These are phyloP conservation scores for Ophiocordyceps robertsii DNA, from an alignment of 2,329 filamentous ascomycete species.

Conservation along the genomic window DNA sequence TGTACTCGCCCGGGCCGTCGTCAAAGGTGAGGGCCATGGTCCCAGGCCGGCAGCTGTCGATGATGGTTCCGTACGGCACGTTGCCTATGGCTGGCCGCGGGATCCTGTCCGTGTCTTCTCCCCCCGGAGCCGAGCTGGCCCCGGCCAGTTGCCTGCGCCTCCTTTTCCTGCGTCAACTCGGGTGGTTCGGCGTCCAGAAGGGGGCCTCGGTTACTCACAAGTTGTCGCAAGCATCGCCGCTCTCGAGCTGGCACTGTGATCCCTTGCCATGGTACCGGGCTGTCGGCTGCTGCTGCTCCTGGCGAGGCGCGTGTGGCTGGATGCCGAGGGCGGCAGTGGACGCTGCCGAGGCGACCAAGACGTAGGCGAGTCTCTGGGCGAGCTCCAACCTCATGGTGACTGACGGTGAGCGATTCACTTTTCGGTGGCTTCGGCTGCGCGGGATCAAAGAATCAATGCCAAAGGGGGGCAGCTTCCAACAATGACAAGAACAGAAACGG, in stretches of 20 bases:
- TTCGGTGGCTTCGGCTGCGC: too few relatives aligned
- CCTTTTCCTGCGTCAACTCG: neutral
- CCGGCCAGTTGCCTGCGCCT: too few relatives aligned
- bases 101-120: constrained; percentile 16
- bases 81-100: constrained; percentile 17
- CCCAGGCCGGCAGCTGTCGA: constrained; percentile 18
- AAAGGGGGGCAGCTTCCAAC: too few relatives aligned
- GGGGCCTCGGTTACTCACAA: constrained; percentile 17
- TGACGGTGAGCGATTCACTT: too few relatives aligned
- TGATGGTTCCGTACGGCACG: constrained; percentile 25
- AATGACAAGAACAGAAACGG: too few relatives aligned
- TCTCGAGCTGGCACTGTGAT: constrained; percentile 24
- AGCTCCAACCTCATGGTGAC: too few relatives aligned
- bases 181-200: neutral
- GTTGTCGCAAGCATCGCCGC: constrained; percentile 25
- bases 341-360: too few relatives aligned
- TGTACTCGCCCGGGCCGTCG: constrained; percentile 31
- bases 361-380: too few relatives aligned
- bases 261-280: constrained; percentile 10
- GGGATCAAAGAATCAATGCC: too few relatives aligned
- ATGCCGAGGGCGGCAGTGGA: too few relatives aligned
- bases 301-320: too few relatives aligned
- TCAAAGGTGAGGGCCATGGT: constrained; percentile 32
- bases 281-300: too few relatives aligned
- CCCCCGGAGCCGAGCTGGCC: constrained; percentile 16